Base-by-base conservation (phyloP, 2,329 filamentous ascomycete genomes). In the Spiromastix sp. region DNA sequence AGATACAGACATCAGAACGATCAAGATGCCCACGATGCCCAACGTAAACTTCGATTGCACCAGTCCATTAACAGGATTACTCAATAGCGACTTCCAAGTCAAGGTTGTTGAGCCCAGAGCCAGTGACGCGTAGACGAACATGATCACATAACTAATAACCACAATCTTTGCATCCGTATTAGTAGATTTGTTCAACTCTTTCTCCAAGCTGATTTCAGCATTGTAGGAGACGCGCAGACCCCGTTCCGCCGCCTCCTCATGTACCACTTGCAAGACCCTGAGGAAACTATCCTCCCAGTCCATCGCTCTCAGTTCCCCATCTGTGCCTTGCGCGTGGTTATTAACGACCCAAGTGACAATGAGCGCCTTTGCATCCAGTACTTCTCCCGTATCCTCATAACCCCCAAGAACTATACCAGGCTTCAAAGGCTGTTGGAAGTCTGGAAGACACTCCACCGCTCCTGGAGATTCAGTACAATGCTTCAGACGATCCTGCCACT, bases 161-260 rank as follows among this genome's bases (percentile, higher is more conserved):
- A 98, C 78, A 50, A 98, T 98, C 58, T 89, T 95, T 29, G 89
- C 93, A 58, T 98, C 91, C 0, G 91, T 96, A 59, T 98, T 98
- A 32, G 86, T 95, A 24, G 86, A 93, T 63, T 96, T 94, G 67
- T 95, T 98, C 39, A 98, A 70, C 54, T 98, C 91, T 55, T 95
- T 74, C 56, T 96, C 89, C 42, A 98, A 66, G 57, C 87, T 95
- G 59, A 89, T 84, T 61, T 98, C 91, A 0, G 91, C 93, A 32
- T 79, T 93, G 69, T 96, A 98, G 5, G 87, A 96, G 22, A 98
- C 65, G 13, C 91, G 74, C 7, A 98, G 71, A 1, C 87, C 87
- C 31, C 83, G 77, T 13, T 79, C 69, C 3, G 60, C 60, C 5
- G 91, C 93, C 60, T 98, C 86, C 10, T 73, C 64, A 56, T 94